These are phyloP conservation scores for Hypoxylon fuscum DNA, from an alignment of 495 filamentous ascomycete genomes.

Conservation along the genomic window DNA sequence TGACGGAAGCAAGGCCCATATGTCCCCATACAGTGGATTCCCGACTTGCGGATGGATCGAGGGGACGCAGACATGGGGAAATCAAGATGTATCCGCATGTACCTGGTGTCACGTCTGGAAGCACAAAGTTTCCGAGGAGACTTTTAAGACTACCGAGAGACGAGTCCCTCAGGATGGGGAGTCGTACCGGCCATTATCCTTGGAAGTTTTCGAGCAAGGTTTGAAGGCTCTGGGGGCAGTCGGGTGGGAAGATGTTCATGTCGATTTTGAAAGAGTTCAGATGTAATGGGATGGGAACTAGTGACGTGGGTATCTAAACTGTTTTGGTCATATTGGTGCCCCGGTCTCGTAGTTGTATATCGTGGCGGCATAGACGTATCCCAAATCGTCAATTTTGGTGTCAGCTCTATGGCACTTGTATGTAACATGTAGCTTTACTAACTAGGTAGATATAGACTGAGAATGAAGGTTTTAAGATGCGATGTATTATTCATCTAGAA, in stretches of 20 bases:
- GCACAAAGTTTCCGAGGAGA: background rate
- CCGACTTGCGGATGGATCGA: conserved; percentile 8
- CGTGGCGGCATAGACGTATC: too few relatives aligned
- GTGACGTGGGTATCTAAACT: too few relatives aligned
- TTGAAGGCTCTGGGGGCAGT: conserved; percentile 1
- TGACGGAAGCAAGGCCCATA: conserved; percentile 3
- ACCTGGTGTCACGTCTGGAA: conserved; percentile 9
- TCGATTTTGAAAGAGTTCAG: conserved; percentile 5
- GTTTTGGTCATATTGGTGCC: too few relatives aligned
- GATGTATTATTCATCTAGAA: too few relatives aligned
- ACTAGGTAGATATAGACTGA: too few relatives aligned
- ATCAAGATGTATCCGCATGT: background rate
- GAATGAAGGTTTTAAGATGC: too few relatives aligned
- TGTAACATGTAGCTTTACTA: too few relatives aligned
- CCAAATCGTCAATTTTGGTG: too few relatives aligned
- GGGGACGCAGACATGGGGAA: background rate
- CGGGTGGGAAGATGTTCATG: conserved; percentile 12
- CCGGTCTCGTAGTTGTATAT: too few relatives aligned
- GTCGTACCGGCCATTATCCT: background rate
- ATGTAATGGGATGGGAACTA: background rate
- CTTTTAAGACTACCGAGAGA: conserved; percentile 7
- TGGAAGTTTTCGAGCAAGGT: conserved; percentile 4
- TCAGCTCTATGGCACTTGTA: too few relatives aligned
- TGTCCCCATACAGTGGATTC: conserved; percentile 2
- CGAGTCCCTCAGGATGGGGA: conserved; percentile 5